phyloP scores from a whole-genome alignment of 495 filamentous ascomycete species.

The Aspergillus saccharolyticus region DNA sequence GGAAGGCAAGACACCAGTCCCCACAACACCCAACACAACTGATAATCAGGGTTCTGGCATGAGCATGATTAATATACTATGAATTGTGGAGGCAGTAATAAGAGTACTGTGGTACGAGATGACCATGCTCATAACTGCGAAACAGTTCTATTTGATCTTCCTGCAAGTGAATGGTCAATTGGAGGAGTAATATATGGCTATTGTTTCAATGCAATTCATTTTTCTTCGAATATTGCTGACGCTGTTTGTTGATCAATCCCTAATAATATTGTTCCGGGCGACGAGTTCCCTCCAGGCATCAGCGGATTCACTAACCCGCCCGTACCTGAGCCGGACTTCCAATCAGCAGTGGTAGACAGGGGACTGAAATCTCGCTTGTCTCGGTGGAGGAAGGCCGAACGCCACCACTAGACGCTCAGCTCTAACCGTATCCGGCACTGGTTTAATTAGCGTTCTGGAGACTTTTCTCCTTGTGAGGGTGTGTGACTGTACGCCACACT shows the following conservation, averaged over 20 bases:
- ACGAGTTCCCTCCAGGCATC: constrained; percentile 13
- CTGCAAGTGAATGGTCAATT: not conserved
- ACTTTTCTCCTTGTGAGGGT: not conserved
- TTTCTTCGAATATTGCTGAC: not conserved
- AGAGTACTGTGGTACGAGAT: not conserved
- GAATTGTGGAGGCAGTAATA: not conserved
- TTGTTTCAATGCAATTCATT: not conserved
- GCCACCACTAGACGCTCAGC: constrained; percentile 14
- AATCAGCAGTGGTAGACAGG: constrained; percentile 23
- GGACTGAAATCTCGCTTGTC: constrained; percentile 28
- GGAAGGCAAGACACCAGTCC: not conserved
- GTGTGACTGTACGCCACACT: too few relatives aligned
- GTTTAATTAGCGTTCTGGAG: constrained; percentile 15
- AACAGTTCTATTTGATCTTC: not conserved
- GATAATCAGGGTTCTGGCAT: not conserved
- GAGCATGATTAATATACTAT: not conserved
- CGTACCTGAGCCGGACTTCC: constrained; percentile 22
- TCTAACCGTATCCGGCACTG: constrained; percentile 9
- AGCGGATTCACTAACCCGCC: constrained; percentile 17
- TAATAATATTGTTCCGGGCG: constrained; percentile 16
- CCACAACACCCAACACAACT: not conserved
- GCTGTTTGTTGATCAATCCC: not conserved
- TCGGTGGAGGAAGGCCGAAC: constrained; percentile 17
- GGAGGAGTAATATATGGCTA: not conserved
- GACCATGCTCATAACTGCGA: not conserved